phyloP scores from a whole-genome alignment of 148 eudicot species.

The Pharnaceum exiguum region DNA sequence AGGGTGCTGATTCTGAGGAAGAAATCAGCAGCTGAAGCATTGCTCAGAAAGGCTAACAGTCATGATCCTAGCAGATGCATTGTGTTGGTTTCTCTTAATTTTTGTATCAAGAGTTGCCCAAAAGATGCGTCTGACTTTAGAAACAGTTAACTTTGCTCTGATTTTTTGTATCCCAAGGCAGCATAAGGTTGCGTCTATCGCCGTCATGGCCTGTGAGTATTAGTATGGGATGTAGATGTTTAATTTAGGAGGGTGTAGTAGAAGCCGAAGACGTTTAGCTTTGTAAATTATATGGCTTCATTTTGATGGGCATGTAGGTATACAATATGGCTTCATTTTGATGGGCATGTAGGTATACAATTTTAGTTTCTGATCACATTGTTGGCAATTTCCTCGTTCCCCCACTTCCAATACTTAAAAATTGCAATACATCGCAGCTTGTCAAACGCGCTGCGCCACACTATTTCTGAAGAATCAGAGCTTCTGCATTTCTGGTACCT shows the following conservation, averaged over 20 bases:
- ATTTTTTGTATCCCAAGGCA: not conserved
- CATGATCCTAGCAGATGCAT: not conserved
- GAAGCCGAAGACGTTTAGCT: not conserved
- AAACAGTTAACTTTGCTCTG: slow-evolving; percentile 13
- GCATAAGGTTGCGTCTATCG: slow-evolving; percentile 6
- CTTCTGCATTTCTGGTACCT: no score
- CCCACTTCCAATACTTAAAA: no score
- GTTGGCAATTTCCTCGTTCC: no score
- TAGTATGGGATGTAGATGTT: not conserved
- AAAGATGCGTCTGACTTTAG: slow-evolving; percentile 19
- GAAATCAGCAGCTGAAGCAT: slow-evolving; percentile 24
- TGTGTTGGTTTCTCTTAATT: slow-evolving; percentile 15
- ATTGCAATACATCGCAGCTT: no score
- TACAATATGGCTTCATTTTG: slow-evolving; percentile 11
- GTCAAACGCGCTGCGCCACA: no score
- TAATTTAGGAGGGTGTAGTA: slow-evolving; percentile 8
- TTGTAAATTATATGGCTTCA: not conserved
- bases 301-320: not conserved
- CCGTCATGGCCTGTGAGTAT: not conserved
- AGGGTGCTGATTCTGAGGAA: slow-evolving; percentile 32
- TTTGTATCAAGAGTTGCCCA: slow-evolving; percentile 18
- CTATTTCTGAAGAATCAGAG: no score
- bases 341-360: not conserved
- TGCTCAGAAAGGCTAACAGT: slow-evolving; percentile 3
- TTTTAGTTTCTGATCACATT: no score